Evolutionary conservation across 2,329 filamentous ascomycete genomes (phyloP).

Genomic region (Aureobasidium sp.): DNA sequence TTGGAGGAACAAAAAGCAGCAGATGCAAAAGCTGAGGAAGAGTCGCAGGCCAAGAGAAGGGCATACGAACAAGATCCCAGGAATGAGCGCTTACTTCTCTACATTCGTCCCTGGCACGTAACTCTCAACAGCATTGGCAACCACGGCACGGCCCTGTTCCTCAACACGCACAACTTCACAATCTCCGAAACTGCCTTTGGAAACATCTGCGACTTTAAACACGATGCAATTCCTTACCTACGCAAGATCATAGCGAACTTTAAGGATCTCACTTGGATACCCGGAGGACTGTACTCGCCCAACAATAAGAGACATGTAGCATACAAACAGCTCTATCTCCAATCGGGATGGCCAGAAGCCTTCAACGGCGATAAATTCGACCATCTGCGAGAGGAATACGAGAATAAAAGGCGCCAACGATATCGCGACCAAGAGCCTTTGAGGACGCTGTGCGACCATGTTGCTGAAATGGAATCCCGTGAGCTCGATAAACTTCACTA

Average conservation of each 20-base stretch:
- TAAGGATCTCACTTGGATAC: neutral
- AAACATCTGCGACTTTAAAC: conserved; percentile 3
- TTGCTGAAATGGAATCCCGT: neutral
- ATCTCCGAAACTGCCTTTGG: neutral
- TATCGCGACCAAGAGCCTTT: neutral
- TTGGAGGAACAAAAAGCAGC: neutral
- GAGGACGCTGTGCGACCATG: neutral
- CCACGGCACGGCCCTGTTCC: conserved; percentile 10
- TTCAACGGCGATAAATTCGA: neutral
- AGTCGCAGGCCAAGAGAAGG: neutral
- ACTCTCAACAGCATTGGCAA: conserved; percentile 10
- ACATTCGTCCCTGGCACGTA: conserved; percentile 12
- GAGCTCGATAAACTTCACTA: neutral
- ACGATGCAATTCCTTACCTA: neutral
- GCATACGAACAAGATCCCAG: neutral
- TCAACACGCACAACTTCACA: conserved; percentile 7
- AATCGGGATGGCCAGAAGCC: neutral
- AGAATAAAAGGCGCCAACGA: neutral
- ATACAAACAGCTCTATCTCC: neutral
- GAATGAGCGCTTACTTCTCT: neutral
- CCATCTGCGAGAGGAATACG: neutral
- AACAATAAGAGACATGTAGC: neutral
- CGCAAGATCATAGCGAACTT: conserved; percentile 1
- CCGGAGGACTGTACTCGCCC: conserved; percentile 3
- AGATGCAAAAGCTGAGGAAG: neutral